phyloP scores from a whole-genome alignment of 345 rosid species.

The Geranium brycei region DNA sequence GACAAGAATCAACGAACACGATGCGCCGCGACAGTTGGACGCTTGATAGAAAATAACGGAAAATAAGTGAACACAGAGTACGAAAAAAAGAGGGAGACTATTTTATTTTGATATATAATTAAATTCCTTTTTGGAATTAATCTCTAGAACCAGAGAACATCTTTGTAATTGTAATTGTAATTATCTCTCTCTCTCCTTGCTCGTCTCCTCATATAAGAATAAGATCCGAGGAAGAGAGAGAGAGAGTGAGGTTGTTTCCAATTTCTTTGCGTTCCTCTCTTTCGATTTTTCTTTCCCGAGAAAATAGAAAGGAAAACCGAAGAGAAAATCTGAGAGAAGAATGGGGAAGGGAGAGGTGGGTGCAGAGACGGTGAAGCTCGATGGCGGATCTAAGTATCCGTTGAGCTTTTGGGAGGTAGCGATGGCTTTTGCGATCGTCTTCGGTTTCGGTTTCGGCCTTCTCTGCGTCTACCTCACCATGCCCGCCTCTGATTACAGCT shows the following conservation, averaged over 20 bases:
- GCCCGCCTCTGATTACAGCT: conserved; percentile 87
- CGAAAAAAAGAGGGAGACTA: too few relatives aligned
- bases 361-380: conserved; percentile 9
- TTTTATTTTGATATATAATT: too few relatives aligned
- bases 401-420: conserved; percentile 60
- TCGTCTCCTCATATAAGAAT: neutral
- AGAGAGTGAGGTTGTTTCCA: conserved; percentile 14
- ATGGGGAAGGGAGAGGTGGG: conserved; percentile 15
- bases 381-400: conserved; percentile 20
- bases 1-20: too few relatives aligned
- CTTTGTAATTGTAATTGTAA: too few relatives aligned
- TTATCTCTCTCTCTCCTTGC: neutral
- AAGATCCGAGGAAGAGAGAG: neutral
- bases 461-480: conserved; percentile 67
- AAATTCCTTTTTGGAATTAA: too few relatives aligned
- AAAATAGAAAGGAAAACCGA: neutral
- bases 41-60: too few relatives aligned
- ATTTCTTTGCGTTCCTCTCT: conserved; percentile 2
- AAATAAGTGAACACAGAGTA: too few relatives aligned
- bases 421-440: conserved; percentile 43
- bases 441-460: conserved; percentile 45
- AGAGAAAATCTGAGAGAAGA: conserved; percentile 2
- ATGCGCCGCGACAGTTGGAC: too few relatives aligned
- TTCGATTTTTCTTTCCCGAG: conserved; percentile 6
- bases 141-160: too few relatives aligned